Evolutionary conservation across 2,329 filamentous ascomycete species (phyloP), one percentile per base, ranked within the genome.

Genomic region (Triangularia verruculosa): DNA sequence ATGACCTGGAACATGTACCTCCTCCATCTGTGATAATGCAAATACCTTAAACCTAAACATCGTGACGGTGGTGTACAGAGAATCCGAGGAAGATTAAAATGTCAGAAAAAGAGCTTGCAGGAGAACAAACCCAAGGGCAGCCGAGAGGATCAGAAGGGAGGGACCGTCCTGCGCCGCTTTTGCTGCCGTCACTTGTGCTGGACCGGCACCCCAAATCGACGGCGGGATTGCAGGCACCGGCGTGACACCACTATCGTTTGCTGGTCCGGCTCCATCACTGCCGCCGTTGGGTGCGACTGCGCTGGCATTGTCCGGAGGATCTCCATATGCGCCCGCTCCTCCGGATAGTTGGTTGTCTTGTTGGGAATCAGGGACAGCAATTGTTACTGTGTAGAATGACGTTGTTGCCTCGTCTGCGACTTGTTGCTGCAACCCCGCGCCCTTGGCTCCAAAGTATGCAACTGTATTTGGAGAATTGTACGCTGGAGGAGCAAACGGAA

Each of bases 331-430:
- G 9, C 58, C 61, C 43, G 28, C 54, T 13, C 24, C 52, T 15
- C 39, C 34, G 4, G 52, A 15, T 12, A 39, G 15, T 27, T 62
- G 34, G 8, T 54, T 25, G 15, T 53, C 17, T 54, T 62, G 60
- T 12, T 61, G 53, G 9, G n/a, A 28, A n/a, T 20, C 24, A 22
- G 51, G 27, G 22, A 61, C 27, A 24, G 57, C n/a, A 30, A 63
- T 17, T 5, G 61, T 63, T 32, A 63, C 55, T n/a, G 64, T 66
- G 54, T 61, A 34, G 51, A 66, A 66, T 22, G 61, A 61, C 9
- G 57, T 57, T 28, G 57, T 59, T 15, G 64, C n/a, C 13, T 25
- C 25, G 5, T 55, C 55, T 17, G 51, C 51, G 28, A n/a, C 30
- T 27, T 43, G 17, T 25, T 32, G n/a, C 27, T 56, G 27, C 12